Evolutionary conservation across 805 yeast genomes (phyloP), one percentile per base, ranked within the genome.

Genomic region (Metschnikowia santaceciliae): DNA sequence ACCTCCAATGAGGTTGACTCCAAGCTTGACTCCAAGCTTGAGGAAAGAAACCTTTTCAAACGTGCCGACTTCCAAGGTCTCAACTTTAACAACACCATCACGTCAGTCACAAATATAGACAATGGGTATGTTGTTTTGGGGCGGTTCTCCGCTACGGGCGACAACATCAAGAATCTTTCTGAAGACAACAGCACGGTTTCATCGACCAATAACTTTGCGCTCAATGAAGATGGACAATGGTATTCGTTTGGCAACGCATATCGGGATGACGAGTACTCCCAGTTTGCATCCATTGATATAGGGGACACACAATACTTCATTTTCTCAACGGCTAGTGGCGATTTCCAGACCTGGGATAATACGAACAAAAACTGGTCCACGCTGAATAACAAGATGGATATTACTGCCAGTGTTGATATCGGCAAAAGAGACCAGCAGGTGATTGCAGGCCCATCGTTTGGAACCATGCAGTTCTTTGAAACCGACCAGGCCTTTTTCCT

Each of bases 301-400:
- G 63, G 74, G 38, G 69, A 62, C 3, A 59, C 64, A 0, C 77
- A 78, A 13, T 80, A 68, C 53, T 71, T 74, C 51, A 58, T 77
- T 0, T 74, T 82, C 49, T 65, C 66, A 1, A 56, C 65, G 5
- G 54, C 61, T 2, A 54, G 59, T 11, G 48, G 54, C 11, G 43
- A 53, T 3, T 68, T 57, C 36, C 52, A 58, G 35, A 63, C 72
- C 2, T 81, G 82, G 80, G 78, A 77, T 60, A 63, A 63, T 42
- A 55, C 73, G 2, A 61, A 69, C 36, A 51, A 60, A 1, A 39
- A 62, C 13, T 75, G 79, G 79, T 64, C 71, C 13, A 54, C 59
- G 1, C 55, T 64, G 23, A 52, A 68, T 1, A 22, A 56, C 63
- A 46, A 54, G 63, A 47, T 63, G 19, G 60, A 71, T 33, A 62